Conservation (phyloP, 169 alveolate species). For the Babesia caballi region DNA sequence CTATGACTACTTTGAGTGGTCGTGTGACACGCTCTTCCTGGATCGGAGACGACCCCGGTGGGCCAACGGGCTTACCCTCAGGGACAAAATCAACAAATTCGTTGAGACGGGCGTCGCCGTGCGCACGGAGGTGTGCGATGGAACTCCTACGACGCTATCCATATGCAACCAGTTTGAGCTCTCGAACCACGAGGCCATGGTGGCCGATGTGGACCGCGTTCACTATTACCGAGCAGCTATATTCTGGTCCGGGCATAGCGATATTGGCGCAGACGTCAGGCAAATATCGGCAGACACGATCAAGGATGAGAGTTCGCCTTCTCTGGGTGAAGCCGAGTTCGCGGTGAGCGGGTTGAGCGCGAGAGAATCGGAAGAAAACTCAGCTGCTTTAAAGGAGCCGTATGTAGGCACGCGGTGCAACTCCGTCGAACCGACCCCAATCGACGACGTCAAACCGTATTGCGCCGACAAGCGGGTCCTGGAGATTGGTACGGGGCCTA, state of each 20-base stretch:
- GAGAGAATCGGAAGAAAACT: neutral
- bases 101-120: constrained; percentile 64
- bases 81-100: constrained; percentile 67
- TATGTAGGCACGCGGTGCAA: neutral
- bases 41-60: constrained; percentile 71
- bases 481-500: constrained; percentile 85
- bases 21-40: neutral
- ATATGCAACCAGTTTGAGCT: constrained; percentile 76
- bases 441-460: constrained; percentile 36
- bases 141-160: constrained; percentile 72
- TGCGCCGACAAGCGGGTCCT: constrained; percentile 71
- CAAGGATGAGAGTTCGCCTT: neutral
- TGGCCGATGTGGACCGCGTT: constrained; percentile 75
- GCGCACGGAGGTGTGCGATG: constrained; percentile 69
- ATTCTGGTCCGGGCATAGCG: constrained; percentile 78
- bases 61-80: constrained; percentile 62
- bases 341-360: neutral
- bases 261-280: neutral
- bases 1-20: neutral
- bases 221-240: constrained; percentile 80
- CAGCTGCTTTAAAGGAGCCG: too few relatives aligned
- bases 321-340: neutral
- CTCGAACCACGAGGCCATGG: constrained; percentile 77
- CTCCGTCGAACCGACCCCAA: neutral
- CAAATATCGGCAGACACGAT: neutral